phyloP scores from a whole-genome alignment of 331 rosid species.

The Quercus phellos region DNA sequence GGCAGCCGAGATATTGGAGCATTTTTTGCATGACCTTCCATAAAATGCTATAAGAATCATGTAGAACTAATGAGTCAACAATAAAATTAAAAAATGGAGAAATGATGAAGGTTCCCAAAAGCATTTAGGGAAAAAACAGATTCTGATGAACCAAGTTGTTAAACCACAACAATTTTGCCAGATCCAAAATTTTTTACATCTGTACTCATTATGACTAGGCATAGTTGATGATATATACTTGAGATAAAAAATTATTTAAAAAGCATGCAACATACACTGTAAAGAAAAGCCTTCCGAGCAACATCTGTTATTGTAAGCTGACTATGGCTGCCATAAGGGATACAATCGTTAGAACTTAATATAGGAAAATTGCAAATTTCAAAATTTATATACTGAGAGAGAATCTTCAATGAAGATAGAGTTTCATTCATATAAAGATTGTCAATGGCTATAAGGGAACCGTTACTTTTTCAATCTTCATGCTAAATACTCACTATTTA shows the following conservation, averaged over 20 bases:
- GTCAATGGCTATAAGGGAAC: neutral
- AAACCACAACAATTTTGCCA: neutral
- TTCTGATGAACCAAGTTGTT: neutral
- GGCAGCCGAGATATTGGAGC: slow-evolving; percentile 94
- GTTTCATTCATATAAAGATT: neutral
- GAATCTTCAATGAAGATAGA: slow-evolving; percentile 1
- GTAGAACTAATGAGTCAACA: slow-evolving; percentile 6
- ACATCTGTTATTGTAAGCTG: slow-evolving; percentile 86
- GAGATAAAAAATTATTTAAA: neutral
- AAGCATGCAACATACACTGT: slow-evolving; percentile 64
- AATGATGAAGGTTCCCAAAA: slow-evolving; percentile 7
- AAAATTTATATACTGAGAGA: slow-evolving; percentile 1
- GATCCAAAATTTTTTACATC: neutral
- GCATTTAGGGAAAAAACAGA: neutral
- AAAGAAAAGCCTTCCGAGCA: slow-evolving; percentile 98
- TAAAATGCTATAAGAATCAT: slow-evolving; percentile 71
- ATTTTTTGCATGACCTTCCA: slow-evolving; percentile 90
- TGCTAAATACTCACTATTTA: neutral
- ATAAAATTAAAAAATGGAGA: neutral
- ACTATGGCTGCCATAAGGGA: slow-evolving; percentile 51
- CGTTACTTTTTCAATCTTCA: neutral
- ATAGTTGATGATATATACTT: neutral
- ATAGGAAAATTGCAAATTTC: slow-evolving; percentile 4
- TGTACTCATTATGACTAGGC: neutral
- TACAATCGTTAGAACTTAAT: slow-evolving; percentile 24